Conservation (phyloP, 805 yeast genomes). For the Myxozyma geophila region DNA sequence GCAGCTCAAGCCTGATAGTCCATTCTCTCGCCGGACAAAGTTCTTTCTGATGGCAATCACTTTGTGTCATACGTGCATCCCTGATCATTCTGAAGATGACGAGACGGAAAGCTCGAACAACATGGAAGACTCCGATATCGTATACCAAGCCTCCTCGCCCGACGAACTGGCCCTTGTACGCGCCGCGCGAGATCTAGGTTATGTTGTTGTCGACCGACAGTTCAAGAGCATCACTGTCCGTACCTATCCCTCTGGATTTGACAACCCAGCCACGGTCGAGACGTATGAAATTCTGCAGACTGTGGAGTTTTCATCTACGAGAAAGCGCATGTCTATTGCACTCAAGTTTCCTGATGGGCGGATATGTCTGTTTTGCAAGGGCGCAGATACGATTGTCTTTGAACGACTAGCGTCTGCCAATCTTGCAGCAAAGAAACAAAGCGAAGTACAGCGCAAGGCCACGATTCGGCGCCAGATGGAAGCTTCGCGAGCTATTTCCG, state of each 20-base stretch:
- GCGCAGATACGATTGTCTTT: constrained; percentile 90
- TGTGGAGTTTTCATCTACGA: constrained; percentile 81
- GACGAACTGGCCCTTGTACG: constrained; percentile 92
- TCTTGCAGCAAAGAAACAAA: constrained; percentile 65
- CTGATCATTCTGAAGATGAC: constrained; percentile 50
- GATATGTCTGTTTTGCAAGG: constrained; percentile 83
- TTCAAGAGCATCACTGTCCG: constrained; percentile 66
- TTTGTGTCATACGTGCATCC: constrained; percentile 87
- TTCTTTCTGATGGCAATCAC: constrained; percentile 84
- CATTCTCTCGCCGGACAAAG: constrained; percentile 71
- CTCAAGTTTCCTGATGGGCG: constrained; percentile 76
- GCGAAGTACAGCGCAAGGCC: constrained; percentile 63
- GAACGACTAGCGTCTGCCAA: constrained; percentile 67
- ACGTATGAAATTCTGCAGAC: constrained; percentile 74
- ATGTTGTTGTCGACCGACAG: constrained; percentile 72
- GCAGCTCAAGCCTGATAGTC: constrained; percentile 69
- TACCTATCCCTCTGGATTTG: constrained; percentile 83
- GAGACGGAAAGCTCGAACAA: constrained; percentile 21
- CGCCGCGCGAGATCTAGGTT: constrained; percentile 96
- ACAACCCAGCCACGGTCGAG: constrained; percentile 64
- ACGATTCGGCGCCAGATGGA: constrained; percentile 72
- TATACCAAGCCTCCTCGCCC: constrained; percentile 93
- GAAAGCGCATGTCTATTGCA: constrained; percentile 94
- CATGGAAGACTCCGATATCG: constrained; percentile 48
- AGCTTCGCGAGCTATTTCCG: constrained; percentile 63